Evolutionary conservation across 257 asterid species (phyloP), one percentile per base, ranked within the genome.

Genomic region (Solanum etuberosum): DNA sequence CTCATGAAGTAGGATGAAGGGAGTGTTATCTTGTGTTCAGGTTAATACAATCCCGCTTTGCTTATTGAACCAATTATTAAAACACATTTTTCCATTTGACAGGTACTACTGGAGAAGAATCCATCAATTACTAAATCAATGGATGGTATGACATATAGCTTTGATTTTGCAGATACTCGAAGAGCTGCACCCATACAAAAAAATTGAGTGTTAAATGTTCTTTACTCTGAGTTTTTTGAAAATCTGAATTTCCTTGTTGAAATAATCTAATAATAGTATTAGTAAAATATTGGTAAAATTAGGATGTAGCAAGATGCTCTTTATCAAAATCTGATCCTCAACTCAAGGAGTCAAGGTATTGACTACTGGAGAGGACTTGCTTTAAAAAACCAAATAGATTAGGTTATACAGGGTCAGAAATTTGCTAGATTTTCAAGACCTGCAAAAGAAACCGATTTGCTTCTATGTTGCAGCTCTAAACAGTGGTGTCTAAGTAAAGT

Each of bases 81-180:
- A 43, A 57, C 2, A 67, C 48, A 23, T 67, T 77, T 29, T 91
- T 85, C 86, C 93, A 94, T 72, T 31, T 91, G 87, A 85, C 94
- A 95, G 99, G 98, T 97, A 83, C 89, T 97, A 80, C 87, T 94
- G 85, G 93, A 91, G 90, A 95, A 91, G 90, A 97, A 95, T 90
- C 96, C 98, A 51, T 86, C 97, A 46, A 92, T 95, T 85, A 87
- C 89, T 83, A 92, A 92, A 88, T 85, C 92, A 83, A 90, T 83
- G 86, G 94, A 92, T 81, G 98, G 98, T 96, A 93, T 85, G 90
- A 38, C 83, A 65, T 81, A 37, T 61, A 48, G 29, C 5, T 42
- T 42, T 34, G 31, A 5, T 81, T 81, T 29, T 48, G 42, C 31
- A 48, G 34, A n/a, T 14, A 48, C 27, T 29, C 18, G 2, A 81